Evolutionary conservation across 23 red algal genomes (phyloP), one percentile per base, ranked within the genome.

Genomic region (Rhodosorus marinus): DNA sequence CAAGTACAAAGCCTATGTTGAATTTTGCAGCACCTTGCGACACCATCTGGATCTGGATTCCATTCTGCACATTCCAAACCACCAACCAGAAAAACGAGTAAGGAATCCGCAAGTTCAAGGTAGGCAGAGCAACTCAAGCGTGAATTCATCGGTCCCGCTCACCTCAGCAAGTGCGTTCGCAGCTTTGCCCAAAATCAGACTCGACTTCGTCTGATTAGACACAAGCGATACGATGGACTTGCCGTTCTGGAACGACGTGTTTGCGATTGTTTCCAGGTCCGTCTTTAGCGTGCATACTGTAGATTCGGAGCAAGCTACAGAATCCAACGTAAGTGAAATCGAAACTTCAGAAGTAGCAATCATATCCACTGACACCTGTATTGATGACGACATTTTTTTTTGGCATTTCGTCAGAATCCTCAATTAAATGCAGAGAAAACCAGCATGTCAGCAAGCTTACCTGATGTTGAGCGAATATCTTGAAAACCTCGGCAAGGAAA

Each of bases 271-370:
- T 19, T 59, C 46, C 67, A 93, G 74, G 29, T 93, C 86, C 11
- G 59, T 32, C 17, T 54, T 48, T 40, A 93, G 51, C 35, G 55
- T 36, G 20, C 63, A 43, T 29, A 64, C 22, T 14, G 46, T 58
- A 33, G 51, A 54, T 20, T 17, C 6, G 24, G 73, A 42, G 26
- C 62, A 54, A 6, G 59, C 60, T 2, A 22, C 50, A 8, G 62
- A 49, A 55, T 93, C 75, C 49, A 93, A 62, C 17, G 86, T 93
- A 69, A 93, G 60, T 2, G 86, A 93, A 14, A 93, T 60, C 24
- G 57, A 68, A 26, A 93, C 86, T 35, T 93, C 86, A 5, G 75
- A 82, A 2, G 86, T 82, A n/a, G 86, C 86, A 48, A 93, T 82
- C 58, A 93, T 66, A 60, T 93, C 86, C 4, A 93, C 68, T 19